Evolutionary conservation across 805 yeast genomes (phyloP).

Genomic region (Candida hungchunana): DNA sequence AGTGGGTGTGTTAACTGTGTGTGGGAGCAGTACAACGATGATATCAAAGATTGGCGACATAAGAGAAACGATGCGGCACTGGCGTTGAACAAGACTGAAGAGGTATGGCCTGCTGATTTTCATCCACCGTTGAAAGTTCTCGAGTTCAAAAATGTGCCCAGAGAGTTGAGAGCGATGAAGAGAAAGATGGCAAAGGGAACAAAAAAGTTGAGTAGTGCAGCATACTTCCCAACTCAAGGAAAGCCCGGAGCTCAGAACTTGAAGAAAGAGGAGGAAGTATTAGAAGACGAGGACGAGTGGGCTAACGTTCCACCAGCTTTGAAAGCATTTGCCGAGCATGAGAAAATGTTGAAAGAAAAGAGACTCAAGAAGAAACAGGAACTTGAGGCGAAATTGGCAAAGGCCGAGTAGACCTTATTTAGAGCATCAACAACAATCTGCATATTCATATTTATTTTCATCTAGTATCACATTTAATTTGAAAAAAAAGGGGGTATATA

Average conservation of each 20-base stretch:
- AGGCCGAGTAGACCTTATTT: not conserved
- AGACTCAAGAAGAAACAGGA: constrained; percentile 15
- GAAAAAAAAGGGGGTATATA: too few species aligned
- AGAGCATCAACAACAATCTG: not conserved
- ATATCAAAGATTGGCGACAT: constrained; percentile 74
- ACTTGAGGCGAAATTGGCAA: constrained; percentile 10
- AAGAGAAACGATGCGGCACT: constrained; percentile 57
- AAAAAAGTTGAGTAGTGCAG: constrained; percentile 23
- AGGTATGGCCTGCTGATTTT: constrained; percentile 62
- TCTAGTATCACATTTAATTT: not conserved
- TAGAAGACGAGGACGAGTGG: constrained; percentile 41
- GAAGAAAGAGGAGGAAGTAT: constrained; percentile 20
- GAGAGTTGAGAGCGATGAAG: constrained; percentile 29
- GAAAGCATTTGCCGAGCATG: constrained; percentile 80
- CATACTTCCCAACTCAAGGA: constrained; percentile 33
- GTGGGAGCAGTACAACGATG: constrained; percentile 91
- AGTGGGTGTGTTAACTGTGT: constrained; percentile 96
- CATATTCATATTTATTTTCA: not conserved
- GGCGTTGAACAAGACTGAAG: constrained; percentile 36
- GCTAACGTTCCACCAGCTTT: constrained; percentile 69
- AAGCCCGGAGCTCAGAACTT: constrained; percentile 30
- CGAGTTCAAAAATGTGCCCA: constrained; percentile 41
- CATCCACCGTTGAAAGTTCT: constrained; percentile 49
- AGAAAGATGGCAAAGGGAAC: constrained; percentile 22
- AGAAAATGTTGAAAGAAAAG: constrained; percentile 50